Conservation (phyloP, 2,329 filamentous ascomycete species). For the Colletotrichum sp. region DNA sequence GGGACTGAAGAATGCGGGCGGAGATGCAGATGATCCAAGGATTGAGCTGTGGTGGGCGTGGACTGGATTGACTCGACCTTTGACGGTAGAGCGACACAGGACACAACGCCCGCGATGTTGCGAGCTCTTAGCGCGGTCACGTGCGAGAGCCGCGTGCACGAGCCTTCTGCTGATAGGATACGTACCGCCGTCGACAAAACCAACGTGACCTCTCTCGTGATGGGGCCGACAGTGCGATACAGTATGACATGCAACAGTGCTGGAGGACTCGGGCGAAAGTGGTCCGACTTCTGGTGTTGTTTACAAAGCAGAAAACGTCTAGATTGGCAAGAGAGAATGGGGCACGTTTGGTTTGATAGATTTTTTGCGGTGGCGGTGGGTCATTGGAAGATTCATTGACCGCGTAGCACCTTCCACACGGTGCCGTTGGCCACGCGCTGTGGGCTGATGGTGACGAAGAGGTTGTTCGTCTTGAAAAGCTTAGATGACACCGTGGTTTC, state of each 20-base stretch:
- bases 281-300: neutral
- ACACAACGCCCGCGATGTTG: conserved; percentile 21
- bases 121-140: conserved; percentile 23
- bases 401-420: neutral
- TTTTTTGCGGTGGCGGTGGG: neutral
- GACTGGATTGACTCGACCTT: conserved; percentile 14
- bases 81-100: conserved; percentile 15
- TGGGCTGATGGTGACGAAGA: neutral
- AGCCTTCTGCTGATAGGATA: neutral
- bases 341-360: neutral
- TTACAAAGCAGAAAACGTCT: too few species aligned
- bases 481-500: neutral
- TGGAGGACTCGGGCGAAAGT: neutral
- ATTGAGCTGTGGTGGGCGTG: conserved; percentile 16
- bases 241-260: neutral
- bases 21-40: conserved; percentile 32
- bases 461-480: neutral
- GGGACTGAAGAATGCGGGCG: conserved; percentile 40
- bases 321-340: neutral
- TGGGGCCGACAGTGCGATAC: neutral
- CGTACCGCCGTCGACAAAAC: neutral
- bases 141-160: neutral
- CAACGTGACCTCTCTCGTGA: conserved; percentile 6
- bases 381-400: neutral
- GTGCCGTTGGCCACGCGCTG: neutral